phyloP scores from a whole-genome alignment of 306 rosid species.

The Myrica gale region DNA sequence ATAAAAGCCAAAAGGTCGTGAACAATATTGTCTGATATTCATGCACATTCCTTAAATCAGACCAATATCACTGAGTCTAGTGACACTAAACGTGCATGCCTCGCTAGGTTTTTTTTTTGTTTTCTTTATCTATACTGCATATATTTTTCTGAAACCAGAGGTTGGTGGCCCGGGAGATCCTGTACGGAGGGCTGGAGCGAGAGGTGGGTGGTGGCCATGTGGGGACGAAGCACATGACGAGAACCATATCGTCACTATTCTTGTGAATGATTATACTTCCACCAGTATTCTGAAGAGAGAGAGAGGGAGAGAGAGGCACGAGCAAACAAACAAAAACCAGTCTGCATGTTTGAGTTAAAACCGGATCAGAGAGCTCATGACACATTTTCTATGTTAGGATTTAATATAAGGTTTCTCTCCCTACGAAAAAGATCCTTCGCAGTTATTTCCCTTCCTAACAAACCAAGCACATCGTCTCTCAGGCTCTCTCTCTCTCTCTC shows the following conservation, averaged over 20 bases:
- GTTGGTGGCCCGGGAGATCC: neutral
- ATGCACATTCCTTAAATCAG: neutral
- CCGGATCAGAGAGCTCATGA: conserved; percentile 27
- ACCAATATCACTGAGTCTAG: neutral
- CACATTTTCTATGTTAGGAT: conserved; percentile 55
- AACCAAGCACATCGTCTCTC: conserved; percentile 23
- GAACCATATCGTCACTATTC: conserved; percentile 32
- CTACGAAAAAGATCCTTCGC: conserved; percentile 68
- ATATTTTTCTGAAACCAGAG: neutral
- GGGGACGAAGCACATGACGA: conserved; percentile 41
- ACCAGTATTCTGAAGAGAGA: conserved; percentile 21
- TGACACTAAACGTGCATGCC: conserved; percentile 3
- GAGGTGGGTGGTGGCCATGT: conserved; percentile 19
- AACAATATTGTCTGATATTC: neutral
- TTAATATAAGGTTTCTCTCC: conserved; percentile 51
- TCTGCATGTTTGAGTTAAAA: conserved; percentile 29
- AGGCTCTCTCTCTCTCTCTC: conserved; percentile 6
- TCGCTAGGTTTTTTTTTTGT: neutral
- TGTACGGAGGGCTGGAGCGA: neutral
- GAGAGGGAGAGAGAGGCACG: conserved; percentile 1
- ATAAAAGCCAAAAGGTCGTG: neutral
- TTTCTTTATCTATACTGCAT: neutral
- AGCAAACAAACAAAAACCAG: conserved; percentile 20
- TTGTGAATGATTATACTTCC: conserved; percentile 21
- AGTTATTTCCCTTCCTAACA: conserved; percentile 34